A percentile compares a stretch with the other conserved stretches of the same genome.
Conservation (phyloP, 31 red algal species). For the Endocladia muricata region DNA sequence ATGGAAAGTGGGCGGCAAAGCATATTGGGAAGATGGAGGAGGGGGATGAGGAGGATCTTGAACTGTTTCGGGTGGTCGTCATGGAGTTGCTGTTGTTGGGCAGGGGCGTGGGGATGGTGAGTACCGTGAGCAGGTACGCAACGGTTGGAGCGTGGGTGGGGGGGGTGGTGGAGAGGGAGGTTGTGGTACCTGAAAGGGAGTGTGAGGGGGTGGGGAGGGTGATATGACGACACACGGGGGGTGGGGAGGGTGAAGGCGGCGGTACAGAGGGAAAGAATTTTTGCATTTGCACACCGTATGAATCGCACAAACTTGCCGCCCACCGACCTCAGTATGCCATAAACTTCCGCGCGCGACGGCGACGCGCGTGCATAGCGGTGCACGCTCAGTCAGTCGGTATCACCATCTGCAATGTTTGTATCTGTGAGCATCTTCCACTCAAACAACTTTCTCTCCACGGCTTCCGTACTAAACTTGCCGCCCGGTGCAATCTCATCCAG, state of each 20-base stretch:
- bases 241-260: no score
- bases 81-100: neutral
- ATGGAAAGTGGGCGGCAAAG: neutral
- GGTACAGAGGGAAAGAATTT: no score
- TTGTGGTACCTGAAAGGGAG: neutral
- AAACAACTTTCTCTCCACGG: conserved; percentile 37
- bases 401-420: conserved; percentile 58
- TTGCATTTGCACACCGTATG: no score
- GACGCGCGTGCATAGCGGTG: no score
- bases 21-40: neutral
- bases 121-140: neutral
- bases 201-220: neutral
- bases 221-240: no score
- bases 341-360: no score
- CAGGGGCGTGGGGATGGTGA: conserved; percentile 7
- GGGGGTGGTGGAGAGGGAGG: neutral
- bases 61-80: neutral
- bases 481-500: conserved; percentile 53
- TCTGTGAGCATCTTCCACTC: conserved; percentile 44
- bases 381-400: no score
- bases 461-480: conserved; percentile 34
- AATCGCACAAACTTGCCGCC: no score
- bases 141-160: neutral
- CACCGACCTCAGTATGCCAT: no score
- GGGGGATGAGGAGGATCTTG: neutral